These are phyloP conservation scores for Cryptococcus sp. DNA, from an alignment of 1,284 basidiomycete genomes.

Conservation along the genomic window DNA sequence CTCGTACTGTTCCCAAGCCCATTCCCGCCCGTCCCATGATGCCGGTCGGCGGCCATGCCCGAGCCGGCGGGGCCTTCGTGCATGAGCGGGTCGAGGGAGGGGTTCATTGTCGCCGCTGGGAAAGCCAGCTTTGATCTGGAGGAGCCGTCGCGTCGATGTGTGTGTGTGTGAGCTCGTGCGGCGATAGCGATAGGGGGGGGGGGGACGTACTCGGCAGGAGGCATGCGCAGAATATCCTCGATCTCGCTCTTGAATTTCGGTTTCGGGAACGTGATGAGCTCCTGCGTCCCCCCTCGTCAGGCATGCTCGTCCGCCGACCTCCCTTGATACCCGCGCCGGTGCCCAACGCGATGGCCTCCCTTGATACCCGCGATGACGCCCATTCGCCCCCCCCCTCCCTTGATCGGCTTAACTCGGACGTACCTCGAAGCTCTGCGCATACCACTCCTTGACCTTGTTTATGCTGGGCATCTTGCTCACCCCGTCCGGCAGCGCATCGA, in stretches of 20 bases:
- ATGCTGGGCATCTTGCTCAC: slow-evolving; percentile 91
- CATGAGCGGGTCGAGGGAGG: slow-evolving; percentile 47
- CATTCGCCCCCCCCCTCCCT: not conserved
- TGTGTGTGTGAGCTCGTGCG: not conserved
- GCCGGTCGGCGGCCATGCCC: slow-evolving; percentile 15
- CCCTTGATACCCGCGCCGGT: not conserved
- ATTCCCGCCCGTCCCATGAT: slow-evolving; percentile 14
- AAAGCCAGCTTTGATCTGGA: slow-evolving; percentile 8
- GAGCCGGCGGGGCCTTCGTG: slow-evolving; percentile 38
- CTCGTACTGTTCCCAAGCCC: slow-evolving; percentile 13
- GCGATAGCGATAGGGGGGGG: not conserved
- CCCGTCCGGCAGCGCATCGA: slow-evolving; percentile 90
- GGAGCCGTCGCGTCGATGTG: not conserved
- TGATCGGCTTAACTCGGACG: slow-evolving; percentile 30
- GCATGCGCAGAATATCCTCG: slow-evolving; percentile 63
- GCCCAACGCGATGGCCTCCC: not conserved
- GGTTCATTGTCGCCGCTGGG: slow-evolving; percentile 47
- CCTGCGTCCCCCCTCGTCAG: slow-evolving; percentile 56
- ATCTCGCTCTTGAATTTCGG: slow-evolving; percentile 67
- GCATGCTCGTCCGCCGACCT: not conserved
- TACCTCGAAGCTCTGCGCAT: slow-evolving; percentile 96
- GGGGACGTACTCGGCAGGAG: slow-evolving; percentile 47
- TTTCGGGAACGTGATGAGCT: slow-evolving; percentile 77
- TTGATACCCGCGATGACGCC: not conserved
- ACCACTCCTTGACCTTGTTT: slow-evolving; percentile 96